Evolutionary conservation across 2,329 filamentous ascomycete species (phyloP), one percentile per base, ranked within the genome.

Genomic region (Sarocladium kiliense): DNA sequence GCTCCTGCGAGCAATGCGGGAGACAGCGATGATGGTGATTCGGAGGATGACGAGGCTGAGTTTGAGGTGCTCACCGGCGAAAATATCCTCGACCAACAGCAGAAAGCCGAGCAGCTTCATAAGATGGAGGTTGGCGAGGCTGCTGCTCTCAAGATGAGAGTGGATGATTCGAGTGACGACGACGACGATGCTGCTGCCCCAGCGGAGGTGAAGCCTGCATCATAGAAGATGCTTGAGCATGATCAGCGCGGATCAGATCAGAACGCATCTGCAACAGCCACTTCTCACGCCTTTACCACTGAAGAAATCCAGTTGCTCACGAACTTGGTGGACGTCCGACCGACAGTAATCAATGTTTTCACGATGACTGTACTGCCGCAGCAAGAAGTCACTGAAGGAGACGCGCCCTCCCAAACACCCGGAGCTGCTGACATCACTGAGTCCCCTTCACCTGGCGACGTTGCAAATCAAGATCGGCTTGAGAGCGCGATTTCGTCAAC

Each of bases 41-140:
- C 54, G 18, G 69, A 74, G 1, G 69, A 71, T 2, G 71, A 71
- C 30, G 64, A 69, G 30, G 66, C 65, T 2, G 74, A 76, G 42
- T 79, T 76, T 27, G 75, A 79, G 21, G 76, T 77, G 5, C 62
- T 70, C 25, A 69, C 74, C 2, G 75, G 74, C 19, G 69, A 74
- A 47, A 61, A 77, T 57, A 67, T 73, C 2, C 62, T 79, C 11
- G 68, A 73, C 57, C 72, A 75, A 57, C 70, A 78, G 62, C 72
- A 76, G 60, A 79, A 81, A 66, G 54, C 68, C 53, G 74, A 80
- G 56, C 78, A 76, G 54, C 71, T 84, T 16, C 81, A 83, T 62
- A 73, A 77, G 61, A 85, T 84, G 81, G 81, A 84, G 60, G 76
- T 81, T 2, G 78, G 76, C 56, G 81, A 84, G 63, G 81, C 80